phyloP scores from a whole-genome alignment of 2,329 filamentous ascomycete species.

The Colletotrichum tanaceti region DNA sequence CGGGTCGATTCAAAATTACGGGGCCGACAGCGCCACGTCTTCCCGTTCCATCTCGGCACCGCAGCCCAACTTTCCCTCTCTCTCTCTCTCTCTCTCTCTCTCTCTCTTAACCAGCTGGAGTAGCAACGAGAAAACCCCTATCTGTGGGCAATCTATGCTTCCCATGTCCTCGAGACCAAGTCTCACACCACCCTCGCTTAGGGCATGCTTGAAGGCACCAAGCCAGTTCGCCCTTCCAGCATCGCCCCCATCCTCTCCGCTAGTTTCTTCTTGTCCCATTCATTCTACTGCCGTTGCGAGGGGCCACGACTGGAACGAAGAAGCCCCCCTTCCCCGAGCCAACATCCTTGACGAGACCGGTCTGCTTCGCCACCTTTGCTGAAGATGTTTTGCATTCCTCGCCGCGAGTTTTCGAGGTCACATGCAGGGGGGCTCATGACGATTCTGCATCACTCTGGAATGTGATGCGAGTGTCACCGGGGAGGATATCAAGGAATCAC shows the following conservation, averaged over 20 bases:
- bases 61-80: no score
- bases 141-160: no score
- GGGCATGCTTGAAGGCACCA: no score
- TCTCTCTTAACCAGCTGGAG: no score
- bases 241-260: background rate
- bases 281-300: constrained; percentile 16
- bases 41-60: no score
- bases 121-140: no score
- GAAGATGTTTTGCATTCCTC: constrained; percentile 32
- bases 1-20: no score
- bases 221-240: background rate
- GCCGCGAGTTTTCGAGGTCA: constrained; percentile 8
- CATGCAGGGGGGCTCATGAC: constrained; percentile 7
- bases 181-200: no score
- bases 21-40: no score
- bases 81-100: no score
- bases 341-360: background rate
- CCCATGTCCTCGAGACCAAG: no score
- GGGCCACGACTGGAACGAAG: constrained; percentile 37
- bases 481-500: background rate
- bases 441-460: constrained; percentile 1
- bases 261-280: background rate
- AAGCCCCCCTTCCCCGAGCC: background rate
- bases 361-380: constrained; percentile 22
- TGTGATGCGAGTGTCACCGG: background rate